Base-by-base conservation (phyloP, 345 rosid genomes). In the Acer negundo region DNA sequence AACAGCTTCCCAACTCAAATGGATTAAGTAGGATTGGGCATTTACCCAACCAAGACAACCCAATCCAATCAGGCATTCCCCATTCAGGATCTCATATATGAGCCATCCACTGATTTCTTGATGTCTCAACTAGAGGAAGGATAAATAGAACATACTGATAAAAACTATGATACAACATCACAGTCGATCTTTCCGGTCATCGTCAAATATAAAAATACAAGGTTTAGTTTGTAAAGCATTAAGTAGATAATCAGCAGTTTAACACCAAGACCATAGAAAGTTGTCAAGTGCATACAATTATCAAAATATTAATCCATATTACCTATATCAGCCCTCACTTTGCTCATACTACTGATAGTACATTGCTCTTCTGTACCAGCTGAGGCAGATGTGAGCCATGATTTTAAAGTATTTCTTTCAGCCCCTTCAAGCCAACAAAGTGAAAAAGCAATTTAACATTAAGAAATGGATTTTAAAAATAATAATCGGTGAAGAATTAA, bases 371-470 rank as follows among this genome's bases (percentile, higher is more conserved):
- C 86, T 69, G 80, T 80, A 51, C 76, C 82, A 80, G 85, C 82
- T 55, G 90, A 80, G 64, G 85, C 81, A 80, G 94, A 87, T 72
- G 75, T 59, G 56, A 95, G 94, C 97, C 97, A 93, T 75, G 94
- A 90, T 83, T 84, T 86, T 82, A 93, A 80, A 77, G 80, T 75
- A 72, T 80, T 85, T 70, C 87, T 87, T 82, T 84, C 89, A 67
- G 62, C 69, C 62, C 81, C 93, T 88, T 77, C 72, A 90, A 66
- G 62, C 40, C 40, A 70, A 55, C 55, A 63, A 70, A 73, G 40
- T 69, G 42, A 31, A 49, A n/a, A 76, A 64, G 15, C 44, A 69
- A 63, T 28, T 68, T 65, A 8, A 81, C 22, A 24, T 23, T 71
- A 35, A 80, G 66, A 72, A 78, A 70, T 17, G 56, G 11, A 67